phyloP scores from a whole-genome alignment of 257 asterid species.

The Salvia rosmarinus region DNA sequence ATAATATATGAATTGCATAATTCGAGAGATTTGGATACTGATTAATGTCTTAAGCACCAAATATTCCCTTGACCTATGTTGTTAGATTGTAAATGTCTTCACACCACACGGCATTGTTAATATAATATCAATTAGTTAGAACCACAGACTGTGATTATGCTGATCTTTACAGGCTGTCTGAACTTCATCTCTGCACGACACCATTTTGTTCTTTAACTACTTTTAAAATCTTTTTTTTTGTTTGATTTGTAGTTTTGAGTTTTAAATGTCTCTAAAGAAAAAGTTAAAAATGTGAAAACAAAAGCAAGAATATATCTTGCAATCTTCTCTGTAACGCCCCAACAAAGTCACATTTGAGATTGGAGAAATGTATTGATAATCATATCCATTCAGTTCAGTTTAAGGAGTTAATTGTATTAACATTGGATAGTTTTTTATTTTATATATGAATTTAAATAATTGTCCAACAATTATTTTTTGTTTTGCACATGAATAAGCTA shows the following conservation, averaged over 20 bases:
- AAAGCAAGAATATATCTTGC: neutral
- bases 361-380: neutral
- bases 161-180: slow-evolving; percentile 41
- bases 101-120: slow-evolving; percentile 31
- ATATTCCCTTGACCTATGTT: slow-evolving; percentile 21
- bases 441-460: no score
- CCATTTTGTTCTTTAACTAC: slow-evolving; percentile 16
- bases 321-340: neutral
- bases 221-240: neutral
- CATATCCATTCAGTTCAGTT: no score
- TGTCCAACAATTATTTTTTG: no score
- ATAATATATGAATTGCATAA: neutral
- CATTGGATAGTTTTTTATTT: no score
- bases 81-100: slow-evolving; percentile 15
- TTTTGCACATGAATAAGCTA: no score
- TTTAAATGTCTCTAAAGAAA: no score
- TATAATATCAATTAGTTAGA: slow-evolving; percentile 24
- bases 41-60: neutral
- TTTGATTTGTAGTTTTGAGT: neutral
- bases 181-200: slow-evolving; percentile 17
- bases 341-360: neutral
- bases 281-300: neutral
- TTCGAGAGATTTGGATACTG: neutral
- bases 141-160: slow-evolving; percentile 29
- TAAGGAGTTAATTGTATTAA: no score